Evolutionary conservation across 192 early-diverging fungal species (phyloP).

Genomic region (Geranomyces variabilis): DNA sequence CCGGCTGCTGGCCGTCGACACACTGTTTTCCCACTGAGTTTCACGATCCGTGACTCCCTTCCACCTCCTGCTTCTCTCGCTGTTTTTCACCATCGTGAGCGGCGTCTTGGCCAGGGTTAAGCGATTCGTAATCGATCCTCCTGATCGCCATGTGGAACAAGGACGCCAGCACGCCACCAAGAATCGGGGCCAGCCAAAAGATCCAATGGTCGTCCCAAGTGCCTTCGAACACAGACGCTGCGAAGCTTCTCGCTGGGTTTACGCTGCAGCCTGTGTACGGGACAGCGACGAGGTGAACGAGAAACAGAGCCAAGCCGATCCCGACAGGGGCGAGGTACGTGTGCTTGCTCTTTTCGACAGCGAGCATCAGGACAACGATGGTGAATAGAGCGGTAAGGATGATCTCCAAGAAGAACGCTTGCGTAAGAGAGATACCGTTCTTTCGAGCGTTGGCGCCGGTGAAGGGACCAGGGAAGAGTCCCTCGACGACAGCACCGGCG

Average conservation of each 20-base stretch:
- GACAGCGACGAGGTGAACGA: slow-evolving; percentile 44
- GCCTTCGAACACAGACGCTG: slow-evolving; percentile 54
- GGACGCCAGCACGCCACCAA: slow-evolving; percentile 49
- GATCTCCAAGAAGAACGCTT: slow-evolving; percentile 47
- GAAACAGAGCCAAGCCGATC: slow-evolving; percentile 49
- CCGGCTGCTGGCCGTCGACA: too few species aligned
- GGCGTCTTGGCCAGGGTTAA: slow-evolving; percentile 43
- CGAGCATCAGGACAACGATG: slow-evolving; percentile 44
- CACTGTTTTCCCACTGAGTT: too few species aligned
- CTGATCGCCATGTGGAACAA: slow-evolving; percentile 34
- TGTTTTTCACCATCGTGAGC: slow-evolving; percentile 1
- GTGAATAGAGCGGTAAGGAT: slow-evolving; percentile 50
- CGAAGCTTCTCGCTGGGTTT: slow-evolving; percentile 72
- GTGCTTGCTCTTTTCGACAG: slow-evolving; percentile 47
- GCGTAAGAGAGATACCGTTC: slow-evolving; percentile 15
- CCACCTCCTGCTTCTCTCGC: slow-evolving; percentile 4
- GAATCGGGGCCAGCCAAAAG: slow-evolving; percentile 65
- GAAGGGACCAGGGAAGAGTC: slow-evolving; percentile 38
- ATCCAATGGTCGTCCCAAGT: slow-evolving; percentile 59
- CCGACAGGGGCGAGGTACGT: slow-evolving; percentile 46
- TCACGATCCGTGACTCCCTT: too few species aligned
- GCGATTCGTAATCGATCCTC: slow-evolving; percentile 23
- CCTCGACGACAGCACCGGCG: slow-evolving; percentile 45
- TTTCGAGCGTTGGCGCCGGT: slow-evolving; percentile 35
- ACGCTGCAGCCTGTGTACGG: slow-evolving; percentile 57